Evolutionary conservation across 169 alveolate genomes (phyloP).

Genomic region (Theileria parva): DNA sequence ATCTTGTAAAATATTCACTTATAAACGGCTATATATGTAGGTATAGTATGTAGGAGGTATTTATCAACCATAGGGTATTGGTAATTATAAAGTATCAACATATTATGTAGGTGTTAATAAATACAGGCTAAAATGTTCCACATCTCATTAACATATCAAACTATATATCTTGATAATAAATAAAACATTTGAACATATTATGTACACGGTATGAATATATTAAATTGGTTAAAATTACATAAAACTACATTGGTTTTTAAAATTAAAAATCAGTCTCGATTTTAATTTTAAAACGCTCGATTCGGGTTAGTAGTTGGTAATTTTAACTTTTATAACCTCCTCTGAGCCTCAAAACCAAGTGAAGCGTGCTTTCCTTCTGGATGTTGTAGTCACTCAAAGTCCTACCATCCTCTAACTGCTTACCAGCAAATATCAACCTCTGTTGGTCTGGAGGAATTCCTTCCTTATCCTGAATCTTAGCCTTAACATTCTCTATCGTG

Average conservation of each 20-base stretch:
- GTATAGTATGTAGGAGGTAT: neutral
- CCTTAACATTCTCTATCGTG: constrained; percentile 96
- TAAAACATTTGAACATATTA: too few species aligned
- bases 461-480: constrained; percentile 96
- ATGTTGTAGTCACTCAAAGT: constrained; percentile 98
- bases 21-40: neutral
- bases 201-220: neutral
- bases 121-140: too few species aligned
- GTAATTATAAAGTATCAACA: too few species aligned
- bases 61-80: too few species aligned
- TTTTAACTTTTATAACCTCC: constrained; percentile 90
- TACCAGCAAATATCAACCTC: constrained; percentile 98
- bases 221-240: neutral
- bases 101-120: too few species aligned
- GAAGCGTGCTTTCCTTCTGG: constrained; percentile 97
- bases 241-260: neutral
- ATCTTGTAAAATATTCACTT: neutral
- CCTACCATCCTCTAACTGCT: constrained; percentile 97
- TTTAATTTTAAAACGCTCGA: neutral
- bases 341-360: constrained; percentile 96
- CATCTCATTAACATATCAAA: too few species aligned
- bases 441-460: constrained; percentile 99
- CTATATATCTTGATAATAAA: too few species aligned
- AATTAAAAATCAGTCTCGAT: neutral
- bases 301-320: neutral